phyloP scores from a whole-genome alignment of 495 filamentous ascomycete species.

The Friedmanniomyces endolithicus region DNA sequence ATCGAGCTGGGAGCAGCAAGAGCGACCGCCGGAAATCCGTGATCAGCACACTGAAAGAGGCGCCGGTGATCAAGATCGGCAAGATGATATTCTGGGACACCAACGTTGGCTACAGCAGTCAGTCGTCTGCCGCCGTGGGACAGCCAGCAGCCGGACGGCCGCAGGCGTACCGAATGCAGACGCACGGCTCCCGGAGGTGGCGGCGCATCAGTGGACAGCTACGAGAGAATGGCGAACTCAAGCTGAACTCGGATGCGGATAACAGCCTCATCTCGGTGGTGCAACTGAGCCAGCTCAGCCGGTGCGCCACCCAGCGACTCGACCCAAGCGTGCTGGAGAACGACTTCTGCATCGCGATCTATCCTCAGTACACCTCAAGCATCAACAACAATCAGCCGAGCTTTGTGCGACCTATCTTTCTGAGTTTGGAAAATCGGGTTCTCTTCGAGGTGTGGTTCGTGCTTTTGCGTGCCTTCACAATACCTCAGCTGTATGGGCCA shows the following conservation, averaged over 20 bases:
- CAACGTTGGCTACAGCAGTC: slow-evolving; percentile 42
- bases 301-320: slow-evolving; percentile 79
- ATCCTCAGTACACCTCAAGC: slow-evolving; percentile 62
- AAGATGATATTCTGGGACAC: slow-evolving; percentile 88
- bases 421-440: slow-evolving; percentile 75
- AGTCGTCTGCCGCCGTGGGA: slow-evolving; percentile 6
- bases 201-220: slow-evolving; percentile 81
- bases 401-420: slow-evolving; percentile 62
- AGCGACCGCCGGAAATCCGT: slow-evolving; percentile 45
- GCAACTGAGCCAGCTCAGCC: slow-evolving; percentile 76
- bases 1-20: slow-evolving; percentile 14
- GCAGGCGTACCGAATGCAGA: slow-evolving; percentile 44
- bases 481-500: slow-evolving; percentile 77
- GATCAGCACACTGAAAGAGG: slow-evolving; percentile 52
- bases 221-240: slow-evolving; percentile 90
- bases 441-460: slow-evolving; percentile 97
- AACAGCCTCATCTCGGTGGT: slow-evolving; percentile 66
- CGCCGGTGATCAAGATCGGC: slow-evolving; percentile 91
- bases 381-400: slow-evolving; percentile 44
- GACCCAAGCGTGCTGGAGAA: slow-evolving; percentile 87
- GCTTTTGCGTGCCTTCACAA: slow-evolving; percentile 78
- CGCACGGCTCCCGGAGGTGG: slow-evolving; percentile 53
- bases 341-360: slow-evolving; percentile 90
- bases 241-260: slow-evolving; percentile 73
- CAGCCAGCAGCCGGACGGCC: slow-evolving; percentile 25